Conservation (phyloP, 78 protist species). For the Tieghemostelium lacteum region DNA sequence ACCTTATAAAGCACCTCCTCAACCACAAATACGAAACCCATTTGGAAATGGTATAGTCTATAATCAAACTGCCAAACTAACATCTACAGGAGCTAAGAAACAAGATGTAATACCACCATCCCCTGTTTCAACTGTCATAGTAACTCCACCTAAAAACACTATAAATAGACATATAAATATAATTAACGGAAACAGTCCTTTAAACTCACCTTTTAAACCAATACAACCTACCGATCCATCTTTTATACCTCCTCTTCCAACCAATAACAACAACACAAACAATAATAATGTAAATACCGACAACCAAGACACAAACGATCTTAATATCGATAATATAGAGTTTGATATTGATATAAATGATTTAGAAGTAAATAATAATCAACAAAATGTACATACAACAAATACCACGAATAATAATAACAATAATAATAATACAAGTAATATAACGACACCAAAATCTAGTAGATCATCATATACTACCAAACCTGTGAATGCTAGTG, state of each 20-base stretch:
- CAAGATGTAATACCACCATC: not conserved
- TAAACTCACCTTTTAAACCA: not conserved
- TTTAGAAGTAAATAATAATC: no score
- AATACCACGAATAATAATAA: no score
- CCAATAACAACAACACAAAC: not conserved
- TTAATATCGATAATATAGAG: no score
- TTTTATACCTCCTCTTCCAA: not conserved
- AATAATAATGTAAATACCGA: not conserved
- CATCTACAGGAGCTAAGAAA: not conserved
- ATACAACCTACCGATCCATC: not conserved
- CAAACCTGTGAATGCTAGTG: not conserved
- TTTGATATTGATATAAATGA: no score
- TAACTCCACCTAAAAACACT: not conserved
- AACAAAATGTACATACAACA: no score
- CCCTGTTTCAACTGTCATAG: not conserved
- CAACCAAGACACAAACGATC: no score
- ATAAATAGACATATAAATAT: not conserved
- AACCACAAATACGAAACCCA: not conserved
- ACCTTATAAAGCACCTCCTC: not conserved
- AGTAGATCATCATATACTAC: not conserved
- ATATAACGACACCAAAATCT: not conserved
- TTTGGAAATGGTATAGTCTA: conserved; percentile 1
- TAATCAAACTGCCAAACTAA: not conserved
- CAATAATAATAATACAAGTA: no score
- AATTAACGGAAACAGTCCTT: not conserved